Conservation (phyloP, 2,329 filamentous ascomycete genomes). For the Zymoseptoria pseudotritici region DNA sequence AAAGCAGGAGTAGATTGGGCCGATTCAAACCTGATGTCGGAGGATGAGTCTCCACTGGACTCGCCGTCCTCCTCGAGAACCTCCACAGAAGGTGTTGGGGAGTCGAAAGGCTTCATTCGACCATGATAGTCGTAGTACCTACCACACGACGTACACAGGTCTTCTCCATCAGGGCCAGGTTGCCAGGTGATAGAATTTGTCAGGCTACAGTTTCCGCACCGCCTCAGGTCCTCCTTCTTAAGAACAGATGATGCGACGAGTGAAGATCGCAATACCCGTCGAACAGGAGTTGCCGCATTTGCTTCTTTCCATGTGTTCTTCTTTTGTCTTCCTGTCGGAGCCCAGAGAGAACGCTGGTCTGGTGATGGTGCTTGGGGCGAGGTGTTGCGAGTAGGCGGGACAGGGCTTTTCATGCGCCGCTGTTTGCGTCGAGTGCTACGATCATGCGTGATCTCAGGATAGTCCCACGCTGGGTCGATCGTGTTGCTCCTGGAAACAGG, state of each 20-base stretch:
- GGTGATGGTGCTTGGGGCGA: conserved; percentile 11
- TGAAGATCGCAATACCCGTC: neutral
- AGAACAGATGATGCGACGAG: neutral
- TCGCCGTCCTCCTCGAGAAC: neutral
- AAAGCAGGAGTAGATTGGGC: neutral
- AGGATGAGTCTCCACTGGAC: neutral
- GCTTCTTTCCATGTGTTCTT: neutral
- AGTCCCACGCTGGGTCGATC: conserved; percentile 22
- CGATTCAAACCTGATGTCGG: neutral
- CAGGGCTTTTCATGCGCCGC: conserved; percentile 10
- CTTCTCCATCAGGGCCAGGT: conserved; percentile 21
- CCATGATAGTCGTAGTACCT: conserved; percentile 25
- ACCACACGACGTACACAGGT: conserved; percentile 25
- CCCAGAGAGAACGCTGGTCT: conserved; percentile 16
- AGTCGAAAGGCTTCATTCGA: conserved; percentile 22
- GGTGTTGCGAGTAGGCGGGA: neutral
- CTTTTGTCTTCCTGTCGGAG: conserved; percentile 3
- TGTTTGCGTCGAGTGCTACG: conserved; percentile 7
- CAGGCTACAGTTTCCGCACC: conserved; percentile 25
- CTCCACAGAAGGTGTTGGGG: conserved; percentile 12
- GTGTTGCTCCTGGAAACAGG: conserved; percentile 6
- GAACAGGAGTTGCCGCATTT: neutral
- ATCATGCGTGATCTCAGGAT: conserved; percentile 17
- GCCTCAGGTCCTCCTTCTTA: conserved; percentile 5
- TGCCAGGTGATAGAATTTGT: conserved; percentile 20